Conservation (phyloP, 768 basidiomycete species). For the Rhizopogon vulgaris region DNA sequence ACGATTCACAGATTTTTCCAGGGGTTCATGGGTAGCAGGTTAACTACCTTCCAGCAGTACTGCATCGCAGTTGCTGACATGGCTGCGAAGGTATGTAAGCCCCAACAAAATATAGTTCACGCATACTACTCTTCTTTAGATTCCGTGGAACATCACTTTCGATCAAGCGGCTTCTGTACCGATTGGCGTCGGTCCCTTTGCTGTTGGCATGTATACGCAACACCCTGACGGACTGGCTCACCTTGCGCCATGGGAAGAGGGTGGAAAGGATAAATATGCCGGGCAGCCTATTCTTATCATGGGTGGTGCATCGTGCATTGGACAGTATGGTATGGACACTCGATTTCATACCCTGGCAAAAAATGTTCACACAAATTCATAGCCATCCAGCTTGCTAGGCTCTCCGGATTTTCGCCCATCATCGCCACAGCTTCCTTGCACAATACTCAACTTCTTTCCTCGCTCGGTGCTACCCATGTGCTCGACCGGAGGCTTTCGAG, state of each 20-base stretch:
- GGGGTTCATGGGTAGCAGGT: not conserved
- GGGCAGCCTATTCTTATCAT: constrained; percentile 29
- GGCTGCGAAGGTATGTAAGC: constrained; percentile 8
- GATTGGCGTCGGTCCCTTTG: constrained; percentile 24
- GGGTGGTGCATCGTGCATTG: constrained; percentile 32
- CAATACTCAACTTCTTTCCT: constrained; percentile 26
- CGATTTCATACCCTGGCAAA: constrained; percentile 25
- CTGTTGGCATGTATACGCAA: constrained; percentile 26
- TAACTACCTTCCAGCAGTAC: constrained; percentile 24
- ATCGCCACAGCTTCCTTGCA: constrained; percentile 34
- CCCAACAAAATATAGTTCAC: not conserved
- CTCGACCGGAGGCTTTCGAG: constrained; percentile 23
- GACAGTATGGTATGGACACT: constrained; percentile 32
- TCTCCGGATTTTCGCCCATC: constrained; percentile 32
- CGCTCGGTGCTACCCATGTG: constrained; percentile 33
- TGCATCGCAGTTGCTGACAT: constrained; percentile 17
- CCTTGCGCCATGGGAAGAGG: constrained; percentile 27
- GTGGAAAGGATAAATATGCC: constrained; percentile 23
- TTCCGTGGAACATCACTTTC: constrained; percentile 31
- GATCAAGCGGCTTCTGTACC: constrained; percentile 35
- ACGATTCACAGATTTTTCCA: constrained; percentile 8
- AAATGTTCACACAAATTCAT: constrained; percentile 30
- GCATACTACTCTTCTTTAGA: constrained; percentile 9
- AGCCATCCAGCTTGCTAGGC: constrained; percentile 30
- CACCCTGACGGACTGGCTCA: constrained; percentile 22